These are phyloP conservation scores for Didymella lethalis DNA, from an alignment of 2,329 filamentous ascomycete genomes.

Conservation along the genomic window DNA sequence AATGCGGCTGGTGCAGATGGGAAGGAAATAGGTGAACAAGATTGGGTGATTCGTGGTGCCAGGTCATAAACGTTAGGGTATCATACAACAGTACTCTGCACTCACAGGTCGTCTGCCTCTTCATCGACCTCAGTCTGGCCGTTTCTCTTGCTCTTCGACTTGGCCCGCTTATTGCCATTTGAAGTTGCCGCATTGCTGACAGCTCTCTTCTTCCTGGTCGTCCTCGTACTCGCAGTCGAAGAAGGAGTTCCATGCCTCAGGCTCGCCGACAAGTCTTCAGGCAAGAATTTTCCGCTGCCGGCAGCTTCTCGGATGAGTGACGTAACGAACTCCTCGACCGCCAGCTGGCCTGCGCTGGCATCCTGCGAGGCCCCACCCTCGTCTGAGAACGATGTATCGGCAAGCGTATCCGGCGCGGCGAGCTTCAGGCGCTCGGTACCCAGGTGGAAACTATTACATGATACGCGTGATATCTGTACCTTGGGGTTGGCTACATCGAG, in stretches of 20 bases:
- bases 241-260: constrained; percentile 35
- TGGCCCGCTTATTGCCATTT: constrained; percentile 38
- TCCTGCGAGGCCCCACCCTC: constrained; percentile 34
- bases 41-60: too few species aligned
- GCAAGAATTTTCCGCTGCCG: constrained; percentile 43
- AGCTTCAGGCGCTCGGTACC: constrained; percentile 52
- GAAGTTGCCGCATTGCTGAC: constrained; percentile 34
- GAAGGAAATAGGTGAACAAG: too few species aligned
- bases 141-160: constrained; percentile 34
- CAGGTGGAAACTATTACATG: constrained; percentile 54
- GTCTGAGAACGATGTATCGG: constrained; percentile 37
- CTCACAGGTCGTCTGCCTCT: constrained; percentile 20
- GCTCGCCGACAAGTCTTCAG: constrained; percentile 26
- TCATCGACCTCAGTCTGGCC: constrained; percentile 20
- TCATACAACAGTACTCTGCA: too few species aligned
- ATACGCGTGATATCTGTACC: constrained; percentile 53
- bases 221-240: constrained; percentile 31
- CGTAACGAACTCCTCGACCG: constrained; percentile 43
- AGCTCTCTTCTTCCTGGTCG: constrained; percentile 37
- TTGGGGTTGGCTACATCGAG: constrained; percentile 51
- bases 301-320: constrained; percentile 45
- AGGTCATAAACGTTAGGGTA: too few species aligned
- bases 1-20: too few species aligned
- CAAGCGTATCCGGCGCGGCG: constrained; percentile 37
- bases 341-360: constrained; percentile 42